These are phyloP conservation scores for Sextonia rubra DNA, from an alignment of 164 flowering plant species.

Conservation along the genomic window DNA sequence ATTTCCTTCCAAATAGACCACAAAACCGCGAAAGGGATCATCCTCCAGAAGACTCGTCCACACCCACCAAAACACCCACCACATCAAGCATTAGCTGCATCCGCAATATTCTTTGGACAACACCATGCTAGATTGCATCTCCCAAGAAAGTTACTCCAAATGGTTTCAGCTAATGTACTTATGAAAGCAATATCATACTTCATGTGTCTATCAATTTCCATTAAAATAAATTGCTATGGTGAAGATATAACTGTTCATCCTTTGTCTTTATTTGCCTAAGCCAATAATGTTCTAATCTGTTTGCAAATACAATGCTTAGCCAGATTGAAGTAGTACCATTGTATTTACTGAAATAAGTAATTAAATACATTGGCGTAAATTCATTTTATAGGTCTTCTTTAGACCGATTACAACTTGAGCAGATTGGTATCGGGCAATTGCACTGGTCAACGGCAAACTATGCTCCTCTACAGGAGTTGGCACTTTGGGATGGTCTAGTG, in stretches of 20 bases:
- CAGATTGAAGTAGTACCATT: neutral
- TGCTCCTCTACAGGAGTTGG: slow-evolving; percentile 83
- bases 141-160: no score
- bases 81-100: no score
- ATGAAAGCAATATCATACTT: neutral
- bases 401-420: slow-evolving; percentile 69
- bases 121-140: no score
- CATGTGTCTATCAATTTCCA: neutral
- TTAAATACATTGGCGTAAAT: neutral
- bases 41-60: no score
- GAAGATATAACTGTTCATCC: neutral
- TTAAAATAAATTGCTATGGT: neutral
- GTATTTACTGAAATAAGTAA: neutral
- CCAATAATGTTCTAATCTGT: neutral
- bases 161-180: neutral
- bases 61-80: no score
- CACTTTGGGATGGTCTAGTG: slow-evolving; percentile 97
- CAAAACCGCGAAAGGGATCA: no score
- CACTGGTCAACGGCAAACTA: slow-evolving; percentile 99
- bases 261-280: neutral
- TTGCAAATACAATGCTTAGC: neutral
- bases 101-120: no score
- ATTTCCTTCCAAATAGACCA: no score
- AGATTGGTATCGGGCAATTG: slow-evolving; percentile 88
- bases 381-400: slow-evolving; percentile 57